Evolutionary conservation across 2,329 filamentous ascomycete genomes (phyloP).

Genomic region (Alternaria brassicae): DNA sequence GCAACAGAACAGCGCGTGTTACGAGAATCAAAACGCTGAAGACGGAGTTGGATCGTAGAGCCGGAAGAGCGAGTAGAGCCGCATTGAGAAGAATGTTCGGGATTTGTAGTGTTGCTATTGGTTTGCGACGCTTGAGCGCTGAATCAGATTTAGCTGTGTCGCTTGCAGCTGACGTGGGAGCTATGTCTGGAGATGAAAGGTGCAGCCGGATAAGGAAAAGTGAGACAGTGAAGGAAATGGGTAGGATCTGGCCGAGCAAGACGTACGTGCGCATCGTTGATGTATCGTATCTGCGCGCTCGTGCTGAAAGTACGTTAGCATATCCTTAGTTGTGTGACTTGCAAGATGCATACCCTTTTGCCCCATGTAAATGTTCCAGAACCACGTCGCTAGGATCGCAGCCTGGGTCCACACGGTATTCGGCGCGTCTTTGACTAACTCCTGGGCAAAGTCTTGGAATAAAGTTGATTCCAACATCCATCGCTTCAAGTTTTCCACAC

Average conservation of each 20-base stretch:
- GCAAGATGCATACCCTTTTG: constrained; percentile 26
- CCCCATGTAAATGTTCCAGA: constrained; percentile 41
- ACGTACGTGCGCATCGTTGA: constrained; percentile 31
- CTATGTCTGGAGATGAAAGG: constrained; percentile 26
- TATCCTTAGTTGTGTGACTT: not conserved
- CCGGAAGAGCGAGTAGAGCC: constrained; percentile 28
- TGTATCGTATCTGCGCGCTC: constrained; percentile 15
- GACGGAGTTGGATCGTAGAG: constrained; percentile 19
- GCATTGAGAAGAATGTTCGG: constrained; percentile 40
- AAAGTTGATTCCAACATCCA: constrained; percentile 42
- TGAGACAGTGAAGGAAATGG: constrained; percentile 34
- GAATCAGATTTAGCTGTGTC: not conserved
- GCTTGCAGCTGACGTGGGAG: not conserved
- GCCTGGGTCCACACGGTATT: constrained; percentile 38
- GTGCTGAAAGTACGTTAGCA: constrained; percentile 20
- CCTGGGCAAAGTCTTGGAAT: constrained; percentile 39
- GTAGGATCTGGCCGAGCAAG: constrained; percentile 40
- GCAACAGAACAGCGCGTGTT: constrained; percentile 29
- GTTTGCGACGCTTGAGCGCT: constrained; percentile 8
- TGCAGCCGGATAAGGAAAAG: constrained; percentile 41
- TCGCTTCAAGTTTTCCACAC: constrained; percentile 12
- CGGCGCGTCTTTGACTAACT: constrained; percentile 35
- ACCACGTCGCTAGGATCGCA: constrained; percentile 37
- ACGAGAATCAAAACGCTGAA: constrained; percentile 32
- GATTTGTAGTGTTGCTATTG: constrained; percentile 27